Percentiles rank a stretch among this genome's conserved stretches.
Evolutionary conservation across 2,329 filamentous ascomycete species (phyloP).

Genomic region (Fusarium hainanense): DNA sequence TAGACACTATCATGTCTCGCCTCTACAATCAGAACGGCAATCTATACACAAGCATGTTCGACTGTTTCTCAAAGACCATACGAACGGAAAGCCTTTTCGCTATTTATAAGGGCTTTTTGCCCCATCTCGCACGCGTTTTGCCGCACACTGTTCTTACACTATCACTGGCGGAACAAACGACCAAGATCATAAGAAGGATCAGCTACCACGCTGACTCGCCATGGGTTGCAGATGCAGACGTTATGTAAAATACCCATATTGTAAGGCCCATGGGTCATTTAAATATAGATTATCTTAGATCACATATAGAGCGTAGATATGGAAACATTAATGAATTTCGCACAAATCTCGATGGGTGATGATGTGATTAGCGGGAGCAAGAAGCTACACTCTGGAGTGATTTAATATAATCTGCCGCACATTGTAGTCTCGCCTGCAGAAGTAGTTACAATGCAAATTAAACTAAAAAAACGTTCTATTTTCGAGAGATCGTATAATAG

Average conservation of each 20-base stretch:
- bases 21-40: not conserved
- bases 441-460: too few species aligned
- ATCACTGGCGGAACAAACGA: not conserved
- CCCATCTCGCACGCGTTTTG: not conserved
- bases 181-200: not conserved
- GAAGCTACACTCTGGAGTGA: too few species aligned
- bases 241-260: not conserved
- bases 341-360: not conserved
- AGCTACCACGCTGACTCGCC: not conserved
- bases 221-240: not conserved
- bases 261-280: rapidly evolving
- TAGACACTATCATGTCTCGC: not conserved
- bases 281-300: rapidly evolving
- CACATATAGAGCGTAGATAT: not conserved
- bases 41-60: not conserved
- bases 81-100: not conserved
- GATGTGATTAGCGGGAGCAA: not conserved
- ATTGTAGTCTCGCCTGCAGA: too few species aligned
- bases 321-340: not conserved
- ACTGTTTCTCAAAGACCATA: not conserved
- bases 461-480: too few species aligned
- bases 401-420: too few species aligned
- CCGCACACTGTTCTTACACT: not conserved
- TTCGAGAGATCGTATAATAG: too few species aligned
- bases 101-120: not conserved